Conservation (phyloP, 345 rosid species). For the Salix viminalis region DNA sequence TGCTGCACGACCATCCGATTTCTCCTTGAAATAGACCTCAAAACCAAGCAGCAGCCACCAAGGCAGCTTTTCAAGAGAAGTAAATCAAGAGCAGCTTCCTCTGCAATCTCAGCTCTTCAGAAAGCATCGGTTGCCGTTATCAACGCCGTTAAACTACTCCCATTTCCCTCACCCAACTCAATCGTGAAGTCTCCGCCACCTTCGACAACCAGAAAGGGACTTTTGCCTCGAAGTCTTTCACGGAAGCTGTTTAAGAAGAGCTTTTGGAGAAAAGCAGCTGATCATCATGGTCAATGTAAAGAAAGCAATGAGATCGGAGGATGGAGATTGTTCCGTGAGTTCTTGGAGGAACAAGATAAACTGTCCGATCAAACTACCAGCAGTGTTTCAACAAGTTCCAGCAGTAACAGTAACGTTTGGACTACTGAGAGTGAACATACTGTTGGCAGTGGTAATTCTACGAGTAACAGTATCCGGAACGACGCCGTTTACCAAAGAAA, state of each 20-base stretch:
- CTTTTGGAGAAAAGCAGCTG: constrained; percentile 45
- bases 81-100: constrained; percentile 34
- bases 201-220: constrained; percentile 4
- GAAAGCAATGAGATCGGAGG: constrained; percentile 32
- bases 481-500: constrained; percentile 29
- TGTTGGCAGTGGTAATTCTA: constrained; percentile 31
- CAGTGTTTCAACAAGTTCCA: constrained; percentile 20
- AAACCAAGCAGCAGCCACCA: not conserved
- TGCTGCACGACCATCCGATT: constrained; percentile 62
- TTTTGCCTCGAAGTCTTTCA: constrained; percentile 43
- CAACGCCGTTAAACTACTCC: constrained; percentile 56
- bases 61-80: constrained; percentile 24
- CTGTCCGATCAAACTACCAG: constrained; percentile 28
- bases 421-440: constrained; percentile 43
- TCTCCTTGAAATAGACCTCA: constrained; percentile 63
- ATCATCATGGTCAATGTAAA: not conserved
- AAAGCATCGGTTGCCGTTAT: constrained; percentile 60
- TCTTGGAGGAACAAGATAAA: constrained; percentile 38
- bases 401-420: constrained; percentile 32
- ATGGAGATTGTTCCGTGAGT: constrained; percentile 46
- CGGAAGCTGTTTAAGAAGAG: constrained; percentile 41
- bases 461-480: constrained; percentile 17
- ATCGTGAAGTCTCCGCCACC: constrained; percentile 28
- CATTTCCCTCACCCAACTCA: constrained; percentile 41
- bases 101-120: constrained; percentile 47